Evolutionary conservation across 208 protist genomes (phyloP).

Genomic region (Leishmania guyanensis): DNA sequence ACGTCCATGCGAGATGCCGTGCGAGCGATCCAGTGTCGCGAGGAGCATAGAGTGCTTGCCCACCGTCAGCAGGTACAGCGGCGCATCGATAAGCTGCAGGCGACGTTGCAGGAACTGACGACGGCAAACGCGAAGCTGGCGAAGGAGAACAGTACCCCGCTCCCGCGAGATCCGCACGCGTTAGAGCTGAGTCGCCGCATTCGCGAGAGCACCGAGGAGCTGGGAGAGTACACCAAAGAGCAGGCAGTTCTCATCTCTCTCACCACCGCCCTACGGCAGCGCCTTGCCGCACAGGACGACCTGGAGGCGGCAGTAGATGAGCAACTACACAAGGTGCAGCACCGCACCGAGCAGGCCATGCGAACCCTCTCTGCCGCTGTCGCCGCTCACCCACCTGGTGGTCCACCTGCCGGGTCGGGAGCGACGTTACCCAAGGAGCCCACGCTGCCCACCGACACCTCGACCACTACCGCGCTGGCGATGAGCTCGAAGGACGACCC

Average conservation of each 20-base stretch:
- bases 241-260: conserved; percentile 44
- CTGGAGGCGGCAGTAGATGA: conserved; percentile 70
- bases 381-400: conserved; percentile 21
- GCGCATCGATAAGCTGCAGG: conserved; percentile 36
- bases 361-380: conserved; percentile 25
- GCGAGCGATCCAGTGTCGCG: conserved; percentile 37
- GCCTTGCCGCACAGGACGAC: conserved; percentile 57
- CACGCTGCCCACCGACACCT: conserved; percentile 19
- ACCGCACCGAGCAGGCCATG: conserved; percentile 30
- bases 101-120: conserved; percentile 41
- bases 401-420: conserved; percentile 5
- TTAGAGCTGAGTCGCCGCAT: conserved; percentile 63
- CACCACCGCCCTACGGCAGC: conserved; percentile 59
- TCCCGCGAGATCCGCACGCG: conserved; percentile 72
- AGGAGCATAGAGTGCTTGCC: conserved; percentile 35
- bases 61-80: conserved; percentile 23
- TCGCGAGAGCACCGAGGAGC: conserved; percentile 58
- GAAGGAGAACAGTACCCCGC: conserved; percentile 66
- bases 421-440: conserved; percentile 16
- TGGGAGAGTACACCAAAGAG: conserved; percentile 43
- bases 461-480: conserved; percentile 16
- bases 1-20: conserved; percentile 35
- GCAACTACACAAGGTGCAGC: conserved; percentile 53
- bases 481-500: conserved; percentile 45
- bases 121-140: conserved; percentile 50